phyloP scores from a whole-genome alignment of 352 stramenopile genomes.

The Phytophthora pisi region DNA sequence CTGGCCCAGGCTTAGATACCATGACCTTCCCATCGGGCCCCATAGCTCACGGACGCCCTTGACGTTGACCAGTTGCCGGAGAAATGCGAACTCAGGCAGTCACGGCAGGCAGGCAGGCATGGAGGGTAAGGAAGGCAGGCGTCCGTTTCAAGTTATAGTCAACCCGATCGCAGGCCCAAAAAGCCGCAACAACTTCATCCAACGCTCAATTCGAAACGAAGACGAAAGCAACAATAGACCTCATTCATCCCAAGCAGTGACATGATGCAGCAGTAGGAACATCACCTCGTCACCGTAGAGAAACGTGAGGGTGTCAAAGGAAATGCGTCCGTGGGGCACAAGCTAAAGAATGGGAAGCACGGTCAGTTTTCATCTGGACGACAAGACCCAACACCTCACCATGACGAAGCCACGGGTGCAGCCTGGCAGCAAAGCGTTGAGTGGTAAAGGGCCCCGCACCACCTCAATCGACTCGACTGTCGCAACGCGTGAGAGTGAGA shows the following conservation, averaged over 20 bases:
- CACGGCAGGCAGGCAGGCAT: not conserved
- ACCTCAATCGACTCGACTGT: slow-evolving; percentile 7
- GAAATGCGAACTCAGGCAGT: slow-evolving; percentile 11
- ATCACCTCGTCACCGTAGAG: not conserved
- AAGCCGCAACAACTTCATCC: slow-evolving; percentile 2
- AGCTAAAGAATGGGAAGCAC: not conserved
- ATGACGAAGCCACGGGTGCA: not conserved
- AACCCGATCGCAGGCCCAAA: slow-evolving; percentile 1
- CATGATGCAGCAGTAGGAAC: not conserved
- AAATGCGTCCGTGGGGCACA: not conserved
- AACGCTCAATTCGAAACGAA: slow-evolving; percentile 4
- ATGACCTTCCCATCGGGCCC: slow-evolving; percentile 28
- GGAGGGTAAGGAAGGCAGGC: slow-evolving; percentile 1
- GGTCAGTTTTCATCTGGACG: not conserved
- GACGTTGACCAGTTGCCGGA: not conserved
- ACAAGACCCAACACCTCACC: not conserved
- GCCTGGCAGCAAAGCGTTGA: not conserved
- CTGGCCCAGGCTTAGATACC: slow-evolving; percentile 13
- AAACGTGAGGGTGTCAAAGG: not conserved
- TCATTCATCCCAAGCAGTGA: not conserved
- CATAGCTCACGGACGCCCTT: slow-evolving; percentile 6
- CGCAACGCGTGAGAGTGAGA: slow-evolving; percentile 4
- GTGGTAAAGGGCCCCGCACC: not conserved
- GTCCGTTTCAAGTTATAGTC: slow-evolving; percentile 28
- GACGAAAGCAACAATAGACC: slow-evolving; percentile 3